Conservation (phyloP, 2,329 filamentous ascomycete genomes). For the Cytospora schulzeri region DNA sequence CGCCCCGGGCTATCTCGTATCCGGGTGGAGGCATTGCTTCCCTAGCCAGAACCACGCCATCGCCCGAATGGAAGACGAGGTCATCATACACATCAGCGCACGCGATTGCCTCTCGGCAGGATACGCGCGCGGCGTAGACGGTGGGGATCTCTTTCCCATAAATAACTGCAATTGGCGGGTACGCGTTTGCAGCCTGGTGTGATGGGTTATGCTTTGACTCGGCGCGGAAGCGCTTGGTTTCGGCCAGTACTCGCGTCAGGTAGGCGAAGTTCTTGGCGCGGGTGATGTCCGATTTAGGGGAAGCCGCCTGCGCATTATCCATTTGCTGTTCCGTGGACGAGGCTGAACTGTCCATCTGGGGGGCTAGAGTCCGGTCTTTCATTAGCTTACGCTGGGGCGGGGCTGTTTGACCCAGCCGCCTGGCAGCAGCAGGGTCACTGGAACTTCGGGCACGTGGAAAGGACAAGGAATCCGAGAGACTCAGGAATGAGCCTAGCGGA, state of each 20-base stretch:
- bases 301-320: slow-evolving; percentile 19
- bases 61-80: slow-evolving; percentile 81
- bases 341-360: slow-evolving; percentile 46
- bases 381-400: slow-evolving; percentile 35
- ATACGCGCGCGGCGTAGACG: slow-evolving; percentile 77
- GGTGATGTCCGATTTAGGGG: slow-evolving; percentile 44
- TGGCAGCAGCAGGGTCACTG: slow-evolving; percentile 39
- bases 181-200: slow-evolving; percentile 67
- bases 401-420: slow-evolving; percentile 31
- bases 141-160: slow-evolving; percentile 89
- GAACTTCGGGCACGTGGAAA: slow-evolving; percentile 47
- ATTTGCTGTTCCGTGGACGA: slow-evolving; percentile 35
- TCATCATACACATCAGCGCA: slow-evolving; percentile 81
- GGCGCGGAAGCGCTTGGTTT: slow-evolving; percentile 73
- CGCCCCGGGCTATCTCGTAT: slow-evolving; percentile 73
- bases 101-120: slow-evolving; percentile 71
- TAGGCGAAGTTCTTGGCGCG: slow-evolving; percentile 61
- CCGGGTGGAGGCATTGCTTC: slow-evolving; percentile 84
- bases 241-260: slow-evolving; percentile 71
- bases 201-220: slow-evolving; percentile 65
- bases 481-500: slow-evolving; percentile 50
- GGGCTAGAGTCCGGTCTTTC: slow-evolving; percentile 45
- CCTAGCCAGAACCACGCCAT: slow-evolving; percentile 84
- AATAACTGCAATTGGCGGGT: slow-evolving; percentile 80
- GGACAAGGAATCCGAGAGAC: slow-evolving; percentile 47